A percentile compares a stretch with the other conserved stretches of the same genome.
phyloP scores from a whole-genome alignment of 139 green algal species.

The Chlorokybus atmophyticus region DNA sequence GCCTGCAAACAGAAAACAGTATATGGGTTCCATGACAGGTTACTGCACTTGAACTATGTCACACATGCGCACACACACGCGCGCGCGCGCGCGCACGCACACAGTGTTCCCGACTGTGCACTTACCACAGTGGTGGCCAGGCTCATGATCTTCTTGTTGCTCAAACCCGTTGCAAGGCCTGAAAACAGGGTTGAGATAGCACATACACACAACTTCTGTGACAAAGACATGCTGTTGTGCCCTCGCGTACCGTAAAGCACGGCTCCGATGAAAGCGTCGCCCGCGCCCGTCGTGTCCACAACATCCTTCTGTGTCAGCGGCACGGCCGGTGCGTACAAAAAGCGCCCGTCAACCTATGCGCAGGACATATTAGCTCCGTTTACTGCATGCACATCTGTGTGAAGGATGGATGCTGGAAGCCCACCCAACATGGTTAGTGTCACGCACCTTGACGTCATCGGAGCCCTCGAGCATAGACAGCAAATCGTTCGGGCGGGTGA shows the following conservation, averaged over 20 bases:
- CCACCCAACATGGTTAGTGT: no score
- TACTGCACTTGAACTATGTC: background rate
- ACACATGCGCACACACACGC: background rate
- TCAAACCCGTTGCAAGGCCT: background rate
- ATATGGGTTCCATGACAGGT: background rate
- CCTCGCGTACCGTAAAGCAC: slow-evolving; percentile 48
- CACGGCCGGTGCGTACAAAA: slow-evolving; percentile 7
- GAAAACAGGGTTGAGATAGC: background rate
- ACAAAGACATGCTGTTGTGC: background rate
- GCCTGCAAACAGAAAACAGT: slow-evolving; percentile 3
- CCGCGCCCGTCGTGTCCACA: slow-evolving; percentile 80
- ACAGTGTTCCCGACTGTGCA: background rate
- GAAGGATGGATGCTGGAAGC: no score
- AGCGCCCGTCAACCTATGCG: background rate
- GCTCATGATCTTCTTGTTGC: slow-evolving; percentile 1
- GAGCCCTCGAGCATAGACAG: background rate
- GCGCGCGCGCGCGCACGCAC: background rate
- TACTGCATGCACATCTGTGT: no score
- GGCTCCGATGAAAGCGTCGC: slow-evolving; percentile 81
- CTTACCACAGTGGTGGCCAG: slow-evolving; percentile 4
- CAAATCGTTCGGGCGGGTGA: background rate
- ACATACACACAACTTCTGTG: background rate
- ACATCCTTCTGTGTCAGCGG: slow-evolving; percentile 28
- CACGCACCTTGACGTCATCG: no score
- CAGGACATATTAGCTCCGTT: no score